A percentile compares a stretch with the other conserved stretches of the same genome.
Evolutionary conservation across 1,284 basidiomycete species (phyloP).

Genomic region (Mycena citricolor): DNA sequence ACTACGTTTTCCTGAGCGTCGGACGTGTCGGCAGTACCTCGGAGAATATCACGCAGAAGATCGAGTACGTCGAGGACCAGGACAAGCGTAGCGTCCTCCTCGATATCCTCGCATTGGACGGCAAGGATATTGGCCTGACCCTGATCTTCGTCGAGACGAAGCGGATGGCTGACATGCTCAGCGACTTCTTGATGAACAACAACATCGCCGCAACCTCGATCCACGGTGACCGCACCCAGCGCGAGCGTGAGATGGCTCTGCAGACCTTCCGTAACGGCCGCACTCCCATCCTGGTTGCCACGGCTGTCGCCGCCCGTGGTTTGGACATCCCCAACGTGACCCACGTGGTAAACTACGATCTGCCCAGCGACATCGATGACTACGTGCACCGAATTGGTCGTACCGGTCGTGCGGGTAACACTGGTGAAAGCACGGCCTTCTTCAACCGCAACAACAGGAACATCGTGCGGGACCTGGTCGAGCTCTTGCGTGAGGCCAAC

Average conservation of each 20-base stretch:
- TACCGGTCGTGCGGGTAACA: slow-evolving; percentile 99
- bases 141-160: slow-evolving; percentile 99
- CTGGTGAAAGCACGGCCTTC: slow-evolving; percentile 93
- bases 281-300: slow-evolving; percentile 96
- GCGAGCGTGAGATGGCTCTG: slow-evolving; percentile 94
- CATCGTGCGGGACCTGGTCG: slow-evolving; percentile 89
- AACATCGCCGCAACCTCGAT: slow-evolving; percentile 93
- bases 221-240: slow-evolving; percentile 96
- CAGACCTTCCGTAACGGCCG: slow-evolving; percentile 94
- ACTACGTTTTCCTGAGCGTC: slow-evolving; percentile 98
- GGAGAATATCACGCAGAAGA: slow-evolving; percentile 99
- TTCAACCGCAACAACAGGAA: slow-evolving; percentile 92
- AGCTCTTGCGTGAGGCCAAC: slow-evolving; percentile 94
- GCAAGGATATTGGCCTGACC: slow-evolving; percentile 72
- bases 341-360: slow-evolving; percentile 97
- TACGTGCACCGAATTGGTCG: slow-evolving; percentile 99
- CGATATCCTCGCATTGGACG: slow-evolving; percentile 87
- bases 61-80: slow-evolving; percentile 97
- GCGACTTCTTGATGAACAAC: slow-evolving; percentile 90
- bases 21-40: slow-evolving; percentile 98
- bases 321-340: slow-evolving; percentile 99
- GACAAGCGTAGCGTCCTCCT: slow-evolving; percentile 98
- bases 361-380: slow-evolving; percentile 98
- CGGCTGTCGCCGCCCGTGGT: slow-evolving; percentile 97
- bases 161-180: slow-evolving; percentile 98